These are phyloP conservation scores for Xylaria sp. DNA, from an alignment of 2,329 filamentous ascomycete genomes.

Conservation along the genomic window DNA sequence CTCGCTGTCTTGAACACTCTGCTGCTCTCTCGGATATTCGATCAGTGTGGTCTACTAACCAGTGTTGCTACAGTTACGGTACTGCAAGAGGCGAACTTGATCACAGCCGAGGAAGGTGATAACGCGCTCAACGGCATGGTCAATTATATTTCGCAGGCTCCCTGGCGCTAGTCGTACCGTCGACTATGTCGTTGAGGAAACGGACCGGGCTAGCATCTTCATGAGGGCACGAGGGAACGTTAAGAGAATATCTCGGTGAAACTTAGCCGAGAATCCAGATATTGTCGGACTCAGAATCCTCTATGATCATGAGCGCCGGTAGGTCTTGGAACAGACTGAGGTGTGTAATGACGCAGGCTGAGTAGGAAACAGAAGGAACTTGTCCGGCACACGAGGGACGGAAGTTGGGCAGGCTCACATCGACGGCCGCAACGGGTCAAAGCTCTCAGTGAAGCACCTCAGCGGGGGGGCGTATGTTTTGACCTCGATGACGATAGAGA, in stretches of 20 bases:
- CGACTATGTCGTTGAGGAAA: not conserved
- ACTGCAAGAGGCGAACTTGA: slow-evolving; percentile 46
- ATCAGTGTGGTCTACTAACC: slow-evolving; percentile 23
- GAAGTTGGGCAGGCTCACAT: slow-evolving; percentile 5
- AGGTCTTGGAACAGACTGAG: slow-evolving; percentile 20
- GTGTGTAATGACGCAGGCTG: slow-evolving; percentile 9
- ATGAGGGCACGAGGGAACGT: slow-evolving; percentile 9
- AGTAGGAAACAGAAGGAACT: slow-evolving; percentile 10
- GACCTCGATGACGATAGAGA: not conserved
- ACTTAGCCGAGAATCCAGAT: slow-evolving; percentile 1
- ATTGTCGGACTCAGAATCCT: slow-evolving; percentile 9
- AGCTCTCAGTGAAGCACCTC: not conserved
- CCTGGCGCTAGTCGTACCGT: slow-evolving; percentile 40
- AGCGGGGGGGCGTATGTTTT: not conserved
- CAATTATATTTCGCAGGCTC: slow-evolving; percentile 47
- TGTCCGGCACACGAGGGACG: slow-evolving; percentile 17
- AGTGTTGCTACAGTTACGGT: slow-evolving; percentile 37
- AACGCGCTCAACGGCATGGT: slow-evolving; percentile 47
- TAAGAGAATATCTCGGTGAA: slow-evolving; percentile 10
- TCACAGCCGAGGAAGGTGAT: slow-evolving; percentile 47
- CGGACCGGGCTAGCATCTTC: slow-evolving; percentile 3
- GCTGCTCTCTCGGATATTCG: not conserved
- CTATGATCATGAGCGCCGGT: slow-evolving; percentile 10
- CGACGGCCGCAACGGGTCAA: slow-evolving; percentile 1
- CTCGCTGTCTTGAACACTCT: not conserved